A percentile compares a stretch with the other conserved stretches of the same genome.
These are phyloP conservation scores for Plantago ovata DNA, from an alignment of 257 asterid species.

Conservation along the genomic window DNA sequence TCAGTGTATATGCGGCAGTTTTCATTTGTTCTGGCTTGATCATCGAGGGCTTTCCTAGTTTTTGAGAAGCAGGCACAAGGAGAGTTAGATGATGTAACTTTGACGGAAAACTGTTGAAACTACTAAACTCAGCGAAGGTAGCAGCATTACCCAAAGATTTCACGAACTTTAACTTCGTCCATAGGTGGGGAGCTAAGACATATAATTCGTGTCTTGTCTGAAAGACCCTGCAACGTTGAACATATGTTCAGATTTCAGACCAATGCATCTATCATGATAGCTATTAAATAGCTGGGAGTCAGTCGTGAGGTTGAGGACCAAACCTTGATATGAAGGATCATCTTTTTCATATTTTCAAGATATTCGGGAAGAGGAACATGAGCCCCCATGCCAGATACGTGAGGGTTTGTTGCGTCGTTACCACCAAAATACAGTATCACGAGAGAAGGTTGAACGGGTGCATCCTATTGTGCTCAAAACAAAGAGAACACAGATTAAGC, in stretches of 20 bases:
- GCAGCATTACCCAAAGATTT: constrained; percentile 38
- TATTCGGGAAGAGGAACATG: constrained; percentile 85
- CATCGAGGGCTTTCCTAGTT: constrained; percentile 32
- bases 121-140: neutral
- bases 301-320: neutral
- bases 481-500: constrained; percentile 5
- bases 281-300: neutral
- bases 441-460: constrained; percentile 62
- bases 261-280: neutral
- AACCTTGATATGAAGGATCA: constrained; percentile 54
- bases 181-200: constrained; percentile 61
- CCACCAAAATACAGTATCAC: constrained; percentile 89
- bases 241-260: constrained; percentile 5
- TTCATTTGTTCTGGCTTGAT: constrained; percentile 52
- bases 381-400: constrained; percentile 65
- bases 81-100: neutral
- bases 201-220: constrained; percentile 45
- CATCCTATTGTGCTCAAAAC: constrained; percentile 38
- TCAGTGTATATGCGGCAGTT: constrained; percentile 56
- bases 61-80: constrained; percentile 1
- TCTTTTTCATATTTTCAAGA: constrained; percentile 74
- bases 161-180: constrained; percentile 44
- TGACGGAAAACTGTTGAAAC: neutral
- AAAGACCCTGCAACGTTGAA: constrained; percentile 45
- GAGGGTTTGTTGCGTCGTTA: constrained; percentile 66